phyloP scores from a whole-genome alignment of 2,329 filamentous ascomycete species.

The Neonectria punicea region DNA sequence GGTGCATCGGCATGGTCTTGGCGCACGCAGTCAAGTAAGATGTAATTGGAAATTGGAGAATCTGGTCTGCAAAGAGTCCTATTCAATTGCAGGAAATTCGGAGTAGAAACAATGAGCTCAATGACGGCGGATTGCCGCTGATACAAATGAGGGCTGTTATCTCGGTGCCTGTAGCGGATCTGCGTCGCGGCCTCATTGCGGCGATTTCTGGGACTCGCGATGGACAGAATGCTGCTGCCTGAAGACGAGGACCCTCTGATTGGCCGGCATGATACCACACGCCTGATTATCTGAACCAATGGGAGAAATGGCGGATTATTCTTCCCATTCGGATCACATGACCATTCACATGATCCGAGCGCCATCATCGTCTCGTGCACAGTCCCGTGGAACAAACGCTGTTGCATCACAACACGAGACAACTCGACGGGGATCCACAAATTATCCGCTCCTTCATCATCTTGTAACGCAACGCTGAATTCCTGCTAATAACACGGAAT shows the following conservation, averaged over 20 bases:
- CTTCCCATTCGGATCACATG: conserved; percentile 8
- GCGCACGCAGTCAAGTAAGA: conserved; percentile 2
- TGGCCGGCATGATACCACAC: conserved; percentile 19
- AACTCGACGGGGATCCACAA: conserved; percentile 5
- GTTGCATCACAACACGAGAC: conserved; percentile 3
- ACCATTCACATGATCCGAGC: neutral
- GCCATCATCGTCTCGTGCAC: neutral
- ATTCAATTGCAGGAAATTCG: conserved; percentile 20
- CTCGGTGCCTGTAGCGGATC: conserved; percentile 47
- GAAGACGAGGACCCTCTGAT: conserved; percentile 29
- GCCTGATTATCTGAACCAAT: neutral
- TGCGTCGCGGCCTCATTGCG: conserved; percentile 40
- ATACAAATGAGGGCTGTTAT: conserved; percentile 40
- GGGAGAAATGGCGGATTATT: neutral
- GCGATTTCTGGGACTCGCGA: conserved; percentile 35
- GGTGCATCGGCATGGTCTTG: conserved; percentile 16
- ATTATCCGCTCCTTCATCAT: conserved; percentile 12
- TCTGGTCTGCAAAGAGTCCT: conserved; percentile 6
- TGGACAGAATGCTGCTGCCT: conserved; percentile 43
- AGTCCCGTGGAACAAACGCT: conserved; percentile 8
- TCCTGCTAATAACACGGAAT: neutral
- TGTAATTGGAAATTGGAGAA: neutral
- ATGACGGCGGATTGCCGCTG: conserved; percentile 9
- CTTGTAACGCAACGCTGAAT: neutral
- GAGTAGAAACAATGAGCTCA: conserved; percentile 3